Conservation (phyloP, 108 stramenopile species). For the Discostella stelligeroides region DNA sequence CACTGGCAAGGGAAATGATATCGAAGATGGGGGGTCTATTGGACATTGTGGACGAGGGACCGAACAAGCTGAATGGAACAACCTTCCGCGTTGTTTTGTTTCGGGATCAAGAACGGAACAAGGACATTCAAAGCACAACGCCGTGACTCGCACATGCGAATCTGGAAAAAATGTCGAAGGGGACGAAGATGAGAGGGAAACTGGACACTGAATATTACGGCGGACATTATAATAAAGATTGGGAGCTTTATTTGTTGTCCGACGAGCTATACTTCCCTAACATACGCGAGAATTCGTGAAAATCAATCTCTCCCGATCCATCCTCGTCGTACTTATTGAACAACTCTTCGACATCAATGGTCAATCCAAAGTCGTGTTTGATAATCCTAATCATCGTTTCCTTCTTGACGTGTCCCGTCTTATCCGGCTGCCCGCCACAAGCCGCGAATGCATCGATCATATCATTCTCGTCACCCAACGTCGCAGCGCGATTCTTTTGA, state of each 20-base stretch:
- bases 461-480: constrained; percentile 85
- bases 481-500: constrained; percentile 85
- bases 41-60: constrained; percentile 50
- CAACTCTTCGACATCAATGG: constrained; percentile 86
- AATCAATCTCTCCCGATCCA: constrained; percentile 85
- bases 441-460: constrained; percentile 94
- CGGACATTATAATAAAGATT: too few species aligned
- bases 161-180: too few species aligned
- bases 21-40: constrained; percentile 73
- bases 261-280: constrained; percentile 39
- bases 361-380: constrained; percentile 84
- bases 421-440: constrained; percentile 78
- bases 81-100: constrained; percentile 45
- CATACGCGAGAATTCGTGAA: constrained; percentile 81
- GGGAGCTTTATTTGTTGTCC: too few species aligned
- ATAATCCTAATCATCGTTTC: constrained; percentile 85
- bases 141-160: too few species aligned
- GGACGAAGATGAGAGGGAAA: too few species aligned
- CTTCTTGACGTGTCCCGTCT: constrained; percentile 61
- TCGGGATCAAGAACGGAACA: constrained; percentile 23
- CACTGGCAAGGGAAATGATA: constrained; percentile 62
- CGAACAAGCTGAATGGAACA: constrained; percentile 36
- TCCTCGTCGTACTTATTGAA: constrained; percentile 82
- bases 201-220: too few species aligned
- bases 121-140: too few species aligned